A percentile compares a stretch with the other conserved stretches of the same genome.
phyloP scores from a whole-genome alignment of 805 yeast species.

The Metschnikowia henanensis region DNA sequence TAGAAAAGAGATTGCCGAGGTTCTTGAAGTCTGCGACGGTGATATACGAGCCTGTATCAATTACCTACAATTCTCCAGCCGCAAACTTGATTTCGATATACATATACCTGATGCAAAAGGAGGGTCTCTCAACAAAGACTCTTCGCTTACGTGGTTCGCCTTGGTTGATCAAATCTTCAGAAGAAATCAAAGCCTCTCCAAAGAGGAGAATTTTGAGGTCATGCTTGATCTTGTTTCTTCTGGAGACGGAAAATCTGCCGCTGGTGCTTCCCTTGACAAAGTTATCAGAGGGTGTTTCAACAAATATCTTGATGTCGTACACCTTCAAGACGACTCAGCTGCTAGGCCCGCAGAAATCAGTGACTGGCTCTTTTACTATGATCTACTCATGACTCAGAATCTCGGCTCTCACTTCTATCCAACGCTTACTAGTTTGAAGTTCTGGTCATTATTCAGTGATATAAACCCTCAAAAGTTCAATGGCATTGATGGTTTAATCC shows the following conservation, averaged over 20 bases:
- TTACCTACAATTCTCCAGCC: slow-evolving; percentile 64
- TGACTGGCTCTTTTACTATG: slow-evolving; percentile 79
- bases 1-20: slow-evolving; percentile 56
- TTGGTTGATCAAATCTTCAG: slow-evolving; percentile 62
- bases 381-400: slow-evolving; percentile 41
- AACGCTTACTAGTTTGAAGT: slow-evolving; percentile 57
- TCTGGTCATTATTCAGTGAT: slow-evolving; percentile 65
- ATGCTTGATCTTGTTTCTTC: slow-evolving; percentile 47
- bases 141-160: slow-evolving; percentile 65
- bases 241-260: slow-evolving; percentile 35
- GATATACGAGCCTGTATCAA: slow-evolving; percentile 88
- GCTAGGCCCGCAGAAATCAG: slow-evolving; percentile 58
- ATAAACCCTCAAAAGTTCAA: slow-evolving; percentile 34
- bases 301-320: slow-evolving; percentile 57
- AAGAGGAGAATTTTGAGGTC: slow-evolving; percentile 48
- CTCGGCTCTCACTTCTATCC: slow-evolving; percentile 50
- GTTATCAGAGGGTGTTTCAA: slow-evolving; percentile 74
- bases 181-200: slow-evolving; percentile 45
- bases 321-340: slow-evolving; percentile 60
- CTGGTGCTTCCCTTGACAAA: slow-evolving; percentile 56
- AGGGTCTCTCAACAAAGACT: slow-evolving; percentile 49
- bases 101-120: slow-evolving; percentile 4
- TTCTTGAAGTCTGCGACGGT: slow-evolving; percentile 71
- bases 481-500: slow-evolving; percentile 23
- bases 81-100: slow-evolving; percentile 15